These are phyloP conservation scores for Kodamaea alishanica DNA, from an alignment of 1,139 yeast genomes.

Conservation along the genomic window DNA sequence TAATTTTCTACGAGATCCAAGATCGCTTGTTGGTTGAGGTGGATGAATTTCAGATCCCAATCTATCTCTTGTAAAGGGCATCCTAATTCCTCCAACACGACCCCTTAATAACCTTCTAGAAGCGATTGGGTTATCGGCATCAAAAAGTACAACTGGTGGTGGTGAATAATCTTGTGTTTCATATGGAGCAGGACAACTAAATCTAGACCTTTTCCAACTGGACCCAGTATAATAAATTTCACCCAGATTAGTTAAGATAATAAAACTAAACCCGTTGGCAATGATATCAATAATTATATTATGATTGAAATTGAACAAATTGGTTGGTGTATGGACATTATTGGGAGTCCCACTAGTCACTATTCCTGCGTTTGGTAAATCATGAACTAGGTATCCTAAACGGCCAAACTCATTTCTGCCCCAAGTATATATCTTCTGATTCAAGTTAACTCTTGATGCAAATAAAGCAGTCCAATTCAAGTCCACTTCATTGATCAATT, in stretches of 20 bases:
- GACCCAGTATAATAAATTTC: conserved; percentile 52
- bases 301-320: conserved; percentile 29
- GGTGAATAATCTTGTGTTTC: conserved; percentile 16
- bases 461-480: conserved; percentile 52
- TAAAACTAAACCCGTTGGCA: conserved; percentile 69
- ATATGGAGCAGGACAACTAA: conserved; percentile 25
- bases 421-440: conserved; percentile 59
- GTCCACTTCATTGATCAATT: conserved; percentile 22
- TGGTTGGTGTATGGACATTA: conserved; percentile 45
- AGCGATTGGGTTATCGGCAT: conserved; percentile 5
- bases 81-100: conserved; percentile 7
- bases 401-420: conserved; percentile 54
- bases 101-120: conserved; percentile 16
- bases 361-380: background rate
- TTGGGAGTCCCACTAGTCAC: conserved; percentile 4
- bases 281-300: conserved; percentile 50
- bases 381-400: conserved; percentile 47
- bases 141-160: conserved; percentile 4
- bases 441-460: conserved; percentile 33
- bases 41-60: conserved; percentile 9
- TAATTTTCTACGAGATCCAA: conserved; percentile 11
- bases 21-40: background rate
- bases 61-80: conserved; percentile 2
- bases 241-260: conserved; percentile 54
- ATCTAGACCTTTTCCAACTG: conserved; percentile 40